Evolutionary conservation across 208 protist genomes (phyloP), one percentile per base, ranked within the genome.

Genomic region (Trypanosoma rangeli): DNA sequence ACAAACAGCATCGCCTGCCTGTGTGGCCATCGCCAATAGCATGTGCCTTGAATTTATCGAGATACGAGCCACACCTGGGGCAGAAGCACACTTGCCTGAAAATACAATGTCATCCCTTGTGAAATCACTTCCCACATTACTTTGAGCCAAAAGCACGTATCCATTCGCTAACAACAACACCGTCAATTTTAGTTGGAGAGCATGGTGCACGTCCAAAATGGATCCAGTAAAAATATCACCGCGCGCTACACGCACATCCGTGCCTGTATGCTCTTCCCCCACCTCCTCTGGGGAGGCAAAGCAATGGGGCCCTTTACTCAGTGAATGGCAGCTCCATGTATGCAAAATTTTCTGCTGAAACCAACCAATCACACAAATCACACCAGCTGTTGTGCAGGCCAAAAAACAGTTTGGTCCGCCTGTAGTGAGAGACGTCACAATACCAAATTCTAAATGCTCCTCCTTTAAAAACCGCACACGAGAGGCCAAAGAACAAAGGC

Each of bases 301-400:
- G 9, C n/a, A 44, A 55, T 61, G 58, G 18, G 28, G 28, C 13
- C n/a, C 66, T 28, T 55, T 29, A 31, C 64, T 57, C 24, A 77
- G 53, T 44, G 29, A 67, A 50, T 61, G 39, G 56, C 56, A 79
- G n/a, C 67, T 87, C 78, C 76, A 88, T 15, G 72, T 73, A 42
- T 89, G 82, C 49, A 92, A 64, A 31, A 92, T 49, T 28, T 66
- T 63, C 35, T 86, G 71, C 24, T 58, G 42, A 42, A 68, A 70
- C 87, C 87, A 93, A 52, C 84, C 84, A 31, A 93, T 57, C 13
- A 89, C 77, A 56, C 83, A 86, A 29, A 90, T 80, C 37, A 83
- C 73, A 46, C 87, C 87, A 2, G 83, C 70, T 0, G 82, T 89
- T 15, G 87, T 93, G 48, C 78, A 83, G 29, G 87, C 82, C 0